Percentiles rank a stretch among this genome's conserved stretches.
These are phyloP conservation scores for Penicillium sp. DNA, from an alignment of 2,329 filamentous ascomycete genomes.

Conservation along the genomic window DNA sequence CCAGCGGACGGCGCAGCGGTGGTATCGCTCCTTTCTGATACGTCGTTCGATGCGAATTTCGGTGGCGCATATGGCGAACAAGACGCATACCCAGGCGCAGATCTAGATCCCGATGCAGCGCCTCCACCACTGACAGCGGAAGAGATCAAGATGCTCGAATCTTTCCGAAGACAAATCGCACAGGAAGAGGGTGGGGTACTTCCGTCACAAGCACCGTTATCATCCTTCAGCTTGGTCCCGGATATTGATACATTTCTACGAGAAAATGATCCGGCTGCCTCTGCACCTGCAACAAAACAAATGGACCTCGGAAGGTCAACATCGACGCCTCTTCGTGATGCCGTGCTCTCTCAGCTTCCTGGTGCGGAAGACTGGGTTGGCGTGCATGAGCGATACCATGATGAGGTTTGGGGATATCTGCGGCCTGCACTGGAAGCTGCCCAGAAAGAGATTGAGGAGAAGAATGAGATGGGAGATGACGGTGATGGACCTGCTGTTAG, in stretches of 20 bases:
- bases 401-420: slow-evolving; percentile 70
- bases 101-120: slow-evolving; percentile 13
- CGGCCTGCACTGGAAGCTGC: slow-evolving; percentile 59
- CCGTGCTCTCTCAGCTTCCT: slow-evolving; percentile 30
- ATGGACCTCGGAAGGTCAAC: neutral
- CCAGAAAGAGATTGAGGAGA: slow-evolving; percentile 45
- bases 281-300: neutral
- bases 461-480: slow-evolving; percentile 38
- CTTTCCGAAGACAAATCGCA: slow-evolving; percentile 28
- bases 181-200: neutral
- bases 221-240: slow-evolving; percentile 32
- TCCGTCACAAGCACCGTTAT: slow-evolving; percentile 18
- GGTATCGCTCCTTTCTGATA: slow-evolving; percentile 38
- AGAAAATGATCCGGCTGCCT: slow-evolving; percentile 19
- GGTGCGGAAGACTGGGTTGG: slow-evolving; percentile 35
- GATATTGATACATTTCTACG: slow-evolving; percentile 34
- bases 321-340: slow-evolving; percentile 27
- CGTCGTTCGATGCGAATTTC: slow-evolving; percentile 29
- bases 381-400: slow-evolving; percentile 43
- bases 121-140: slow-evolving; percentile 23
- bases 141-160: slow-evolving; percentile 34
- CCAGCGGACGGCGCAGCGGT: slow-evolving; percentile 45
- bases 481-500: slow-evolving; percentile 39
- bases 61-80: slow-evolving; percentile 3
- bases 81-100: slow-evolving; percentile 7